Evolutionary conservation across 2,329 filamentous ascomycete species (phyloP).

Genomic region (Alternaria rosae): DNA sequence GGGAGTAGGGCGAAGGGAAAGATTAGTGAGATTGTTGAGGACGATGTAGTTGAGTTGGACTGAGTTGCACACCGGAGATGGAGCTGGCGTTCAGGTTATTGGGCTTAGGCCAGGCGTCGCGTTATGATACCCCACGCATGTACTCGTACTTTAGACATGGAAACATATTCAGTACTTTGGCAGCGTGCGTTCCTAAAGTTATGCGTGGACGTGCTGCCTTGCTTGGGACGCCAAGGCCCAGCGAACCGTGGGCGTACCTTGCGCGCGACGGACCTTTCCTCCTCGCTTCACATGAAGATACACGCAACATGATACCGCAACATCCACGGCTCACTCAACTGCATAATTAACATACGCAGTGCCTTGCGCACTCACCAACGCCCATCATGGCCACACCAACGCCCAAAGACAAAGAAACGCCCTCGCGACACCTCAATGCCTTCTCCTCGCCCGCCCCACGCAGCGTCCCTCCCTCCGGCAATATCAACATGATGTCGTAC

Average conservation of each 20-base stretch:
- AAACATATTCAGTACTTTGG: not conserved
- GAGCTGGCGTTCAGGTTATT: slow-evolving; percentile 4
- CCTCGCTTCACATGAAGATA: not conserved
- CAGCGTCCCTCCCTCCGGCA: slow-evolving; percentile 52
- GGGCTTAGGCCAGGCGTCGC: not conserved
- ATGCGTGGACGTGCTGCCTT: not conserved
- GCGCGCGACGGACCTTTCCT: not conserved
- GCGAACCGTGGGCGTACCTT: not conserved
- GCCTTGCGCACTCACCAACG: not conserved
- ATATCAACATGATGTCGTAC: slow-evolving; percentile 47
- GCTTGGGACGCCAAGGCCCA: slow-evolving; percentile 6
- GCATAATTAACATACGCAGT: not conserved
- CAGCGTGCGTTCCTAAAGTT: not conserved
- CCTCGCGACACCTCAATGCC: slow-evolving; percentile 46
- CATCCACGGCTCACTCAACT: not conserved
- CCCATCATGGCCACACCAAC: slow-evolving; percentile 49
- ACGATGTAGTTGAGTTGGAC: slow-evolving; percentile 34
- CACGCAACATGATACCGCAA: not conserved
- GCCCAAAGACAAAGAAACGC: slow-evolving; percentile 41
- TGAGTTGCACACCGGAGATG: slow-evolving; percentile 12
- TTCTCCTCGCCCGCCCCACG: slow-evolving; percentile 53
- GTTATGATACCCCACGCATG: slow-evolving; percentile 15
- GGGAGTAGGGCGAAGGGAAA: slow-evolving; percentile 24
- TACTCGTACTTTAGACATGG: not conserved
- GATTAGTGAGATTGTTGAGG: slow-evolving; percentile 29